Percentiles rank a stretch among this genome's conserved stretches.
These are phyloP conservation scores for Kwoniella shivajii DNA, from an alignment of 1,284 basidiomycete species.

Conservation along the genomic window DNA sequence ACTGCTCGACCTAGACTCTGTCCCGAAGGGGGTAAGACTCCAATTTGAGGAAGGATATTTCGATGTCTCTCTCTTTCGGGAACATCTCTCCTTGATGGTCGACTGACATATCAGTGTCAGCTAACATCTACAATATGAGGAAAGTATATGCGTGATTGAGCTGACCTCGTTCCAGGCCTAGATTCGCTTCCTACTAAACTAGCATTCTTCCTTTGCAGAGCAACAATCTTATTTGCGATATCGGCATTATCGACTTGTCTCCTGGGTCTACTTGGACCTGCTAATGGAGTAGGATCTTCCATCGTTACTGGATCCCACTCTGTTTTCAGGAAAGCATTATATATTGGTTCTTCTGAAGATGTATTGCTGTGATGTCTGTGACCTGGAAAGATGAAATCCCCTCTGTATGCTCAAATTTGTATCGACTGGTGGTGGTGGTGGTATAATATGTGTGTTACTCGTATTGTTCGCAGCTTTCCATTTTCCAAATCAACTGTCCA, in stretches of 20 bases:
- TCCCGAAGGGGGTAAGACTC: neutral
- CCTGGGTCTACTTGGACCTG: slow-evolving; percentile 19
- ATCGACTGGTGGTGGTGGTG: no score
- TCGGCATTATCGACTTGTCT: slow-evolving; percentile 11
- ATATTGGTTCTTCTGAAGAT: no score
- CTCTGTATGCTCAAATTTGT: no score
- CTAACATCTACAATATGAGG: no score
- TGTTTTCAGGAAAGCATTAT: no score
- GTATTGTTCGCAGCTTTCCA: no score
- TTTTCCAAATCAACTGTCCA: neutral
- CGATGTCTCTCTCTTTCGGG: slow-evolving; percentile 1
- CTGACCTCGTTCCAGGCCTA: neutral
- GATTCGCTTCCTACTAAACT: neutral
- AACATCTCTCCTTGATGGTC: neutral
- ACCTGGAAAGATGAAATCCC: no score
- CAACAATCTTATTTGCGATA: slow-evolving; percentile 29
- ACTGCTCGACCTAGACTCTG: slow-evolving; percentile 7
- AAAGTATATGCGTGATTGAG: neutral
- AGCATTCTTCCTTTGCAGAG: slow-evolving; percentile 40
- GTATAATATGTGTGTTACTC: no score
- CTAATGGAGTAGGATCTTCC: slow-evolving; percentile 15
- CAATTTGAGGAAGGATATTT: slow-evolving; percentile 5
- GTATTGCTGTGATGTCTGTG: neutral
- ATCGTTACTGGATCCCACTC: slow-evolving; percentile 1
- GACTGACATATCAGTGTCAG: no score